Evolutionary conservation across 805 yeast species (phyloP), one percentile per base, ranked within the genome.

Genomic region (Lipomyces chichibuensis): DNA sequence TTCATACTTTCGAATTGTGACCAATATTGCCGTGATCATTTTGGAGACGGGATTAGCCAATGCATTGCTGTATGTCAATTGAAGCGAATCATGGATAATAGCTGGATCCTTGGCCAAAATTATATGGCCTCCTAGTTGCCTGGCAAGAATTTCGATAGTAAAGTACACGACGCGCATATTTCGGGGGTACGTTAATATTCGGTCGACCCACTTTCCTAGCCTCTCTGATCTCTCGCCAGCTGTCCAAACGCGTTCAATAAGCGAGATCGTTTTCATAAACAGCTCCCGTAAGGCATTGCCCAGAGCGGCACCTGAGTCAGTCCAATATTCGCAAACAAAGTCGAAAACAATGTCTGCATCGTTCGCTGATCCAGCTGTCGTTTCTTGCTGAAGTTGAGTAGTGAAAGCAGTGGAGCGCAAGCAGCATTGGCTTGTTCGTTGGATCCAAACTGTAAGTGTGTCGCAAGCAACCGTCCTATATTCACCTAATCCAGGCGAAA

Each of bases 241-340:
- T 1, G 63, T 33, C 63, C 69, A 32, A 57, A 77, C 68, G 20
- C 70, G 68, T 43, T 78, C 78, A 53, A 84, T 60, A 27, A 86
- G 79, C 1, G 72, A 68, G 11, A 88, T 75, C 60, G 88, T 73
- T 71, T 88, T 91, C 1, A 75, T 63, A 59, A 91, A 83, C 57
- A 92, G 74, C 39, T 86, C 90, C 63, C 81, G 84, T 62, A 91
- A 75, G 0, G 96, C 88, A 73, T 89, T 90, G 5, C 88, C 86
- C 33, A 90, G 76, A 0, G 96, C 87, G 1, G 90, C 86, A 3
- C 89, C 87, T 1, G 90, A 84, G 60, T 88, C 90, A 62, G 85
- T 86, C 87, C 92, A 87, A 75, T 84, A 87, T 70, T 87, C 92
- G 51, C 88, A 77, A 14, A 89, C 82, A 75, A 84, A 89, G 51